phyloP scores from a whole-genome alignment of 1,284 basidiomycete genomes.

The Irpex lacteus region DNA sequence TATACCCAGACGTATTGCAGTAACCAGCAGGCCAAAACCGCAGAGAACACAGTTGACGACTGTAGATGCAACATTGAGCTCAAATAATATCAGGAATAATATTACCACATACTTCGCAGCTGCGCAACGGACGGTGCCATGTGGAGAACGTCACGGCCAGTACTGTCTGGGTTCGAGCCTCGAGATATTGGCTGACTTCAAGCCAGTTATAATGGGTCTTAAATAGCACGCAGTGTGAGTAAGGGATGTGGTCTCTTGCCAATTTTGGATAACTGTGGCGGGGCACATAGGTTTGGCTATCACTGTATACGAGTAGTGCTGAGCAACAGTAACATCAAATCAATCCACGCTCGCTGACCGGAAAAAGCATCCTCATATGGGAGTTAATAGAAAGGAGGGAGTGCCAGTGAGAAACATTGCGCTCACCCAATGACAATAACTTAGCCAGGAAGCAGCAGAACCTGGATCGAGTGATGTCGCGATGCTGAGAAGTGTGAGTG shows the following conservation, averaged over 20 bases:
- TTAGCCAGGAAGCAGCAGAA: background rate
- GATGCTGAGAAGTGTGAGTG: no score
- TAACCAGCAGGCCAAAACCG: background rate
- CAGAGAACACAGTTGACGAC: background rate
- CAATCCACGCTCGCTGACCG: background rate
- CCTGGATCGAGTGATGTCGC: background rate
- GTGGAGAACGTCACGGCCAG: no score
- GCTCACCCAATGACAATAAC: background rate
- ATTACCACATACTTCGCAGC: background rate
- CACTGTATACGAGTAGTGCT: background rate
- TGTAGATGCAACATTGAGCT: background rate
- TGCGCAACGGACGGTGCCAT: background rate
- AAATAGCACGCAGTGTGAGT: no score
- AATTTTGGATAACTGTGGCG: no score
- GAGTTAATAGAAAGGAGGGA: background rate
- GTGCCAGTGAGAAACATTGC: background rate
- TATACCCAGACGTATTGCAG: background rate
- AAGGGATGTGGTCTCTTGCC: no score
- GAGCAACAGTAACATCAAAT: background rate
- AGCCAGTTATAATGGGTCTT: no score
- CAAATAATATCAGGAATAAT: background rate
- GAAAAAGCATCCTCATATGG: background rate
- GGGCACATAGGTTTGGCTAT: background rate
- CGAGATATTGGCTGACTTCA: no score
- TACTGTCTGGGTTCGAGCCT: no score